Conservation (phyloP, 441 rosid species). For the Arabidopsis lyrata region DNA sequence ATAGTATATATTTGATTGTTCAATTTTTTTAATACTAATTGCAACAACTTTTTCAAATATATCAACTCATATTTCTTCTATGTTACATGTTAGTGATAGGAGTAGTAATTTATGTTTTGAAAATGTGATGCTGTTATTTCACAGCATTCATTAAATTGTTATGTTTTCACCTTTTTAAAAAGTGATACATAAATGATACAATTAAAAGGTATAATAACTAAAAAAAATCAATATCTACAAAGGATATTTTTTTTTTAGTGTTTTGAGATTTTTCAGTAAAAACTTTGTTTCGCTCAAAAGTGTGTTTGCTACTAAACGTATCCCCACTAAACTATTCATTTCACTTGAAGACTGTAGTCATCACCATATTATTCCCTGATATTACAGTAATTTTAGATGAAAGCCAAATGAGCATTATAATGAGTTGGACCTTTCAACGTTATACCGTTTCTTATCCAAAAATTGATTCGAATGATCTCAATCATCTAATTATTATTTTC, state of each 20-base stretch:
- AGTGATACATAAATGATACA: not conserved
- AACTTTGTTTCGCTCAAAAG: not conserved
- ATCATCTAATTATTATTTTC: conserved; percentile 27
- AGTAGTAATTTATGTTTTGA: no score
- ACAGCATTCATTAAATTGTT: no score
- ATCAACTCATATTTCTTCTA: not conserved
- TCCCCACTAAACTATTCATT: not conserved
- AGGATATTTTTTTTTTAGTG: not conserved
- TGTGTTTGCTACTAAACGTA: not conserved
- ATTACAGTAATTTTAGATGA: not conserved
- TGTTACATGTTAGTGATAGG: not conserved
- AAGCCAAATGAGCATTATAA: not conserved
- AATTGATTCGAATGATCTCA: conserved; percentile 29
- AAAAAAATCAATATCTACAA: not conserved
- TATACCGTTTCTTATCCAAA: not conserved
- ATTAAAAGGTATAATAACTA: not conserved
- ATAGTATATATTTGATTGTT: not conserved
- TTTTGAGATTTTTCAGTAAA: not conserved
- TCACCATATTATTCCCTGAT: not conserved
- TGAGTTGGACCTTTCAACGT: conserved; percentile 34
- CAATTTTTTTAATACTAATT: not conserved
- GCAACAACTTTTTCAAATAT: not conserved
- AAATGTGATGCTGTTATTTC: no score
- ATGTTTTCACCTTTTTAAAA: not conserved
- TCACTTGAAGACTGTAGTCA: not conserved